A percentile compares a stretch with the other conserved stretches of the same genome.
Conservation (phyloP, 2,329 filamentous ascomycete species). For the Purpureocillium takamizusanense region DNA sequence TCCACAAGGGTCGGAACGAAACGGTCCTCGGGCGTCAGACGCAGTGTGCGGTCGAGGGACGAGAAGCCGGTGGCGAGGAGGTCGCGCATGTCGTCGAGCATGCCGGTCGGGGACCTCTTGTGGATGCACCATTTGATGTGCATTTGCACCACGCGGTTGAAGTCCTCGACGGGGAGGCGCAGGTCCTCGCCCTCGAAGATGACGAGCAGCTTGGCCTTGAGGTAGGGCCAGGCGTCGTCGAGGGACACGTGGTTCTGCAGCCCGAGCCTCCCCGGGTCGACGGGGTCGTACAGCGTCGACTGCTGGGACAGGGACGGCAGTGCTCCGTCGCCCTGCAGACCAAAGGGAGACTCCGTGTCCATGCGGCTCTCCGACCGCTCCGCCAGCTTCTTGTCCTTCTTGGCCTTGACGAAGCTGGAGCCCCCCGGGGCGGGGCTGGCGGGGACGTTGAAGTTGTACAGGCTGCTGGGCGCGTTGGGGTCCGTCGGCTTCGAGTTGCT, state of each 20-base stretch:
- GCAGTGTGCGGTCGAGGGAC: slow-evolving; percentile 75
- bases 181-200: slow-evolving; percentile 78
- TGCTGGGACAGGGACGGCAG: slow-evolving; percentile 35
- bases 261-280: slow-evolving; percentile 43
- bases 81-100: slow-evolving; percentile 70
- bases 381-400: slow-evolving; percentile 78
- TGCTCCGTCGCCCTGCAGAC: slow-evolving; percentile 35
- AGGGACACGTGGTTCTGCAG: slow-evolving; percentile 61
- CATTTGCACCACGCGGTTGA: slow-evolving; percentile 70
- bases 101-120: slow-evolving; percentile 57
- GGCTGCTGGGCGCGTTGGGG: slow-evolving; percentile 62
- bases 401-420: slow-evolving; percentile 67
- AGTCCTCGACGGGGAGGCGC: slow-evolving; percentile 71
- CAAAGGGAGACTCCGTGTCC: slow-evolving; percentile 41
- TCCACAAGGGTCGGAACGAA: slow-evolving; percentile 88
- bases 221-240: slow-evolving; percentile 75
- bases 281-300: slow-evolving; percentile 40
- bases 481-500: slow-evolving; percentile 72
- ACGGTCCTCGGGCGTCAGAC: slow-evolving; percentile 70
- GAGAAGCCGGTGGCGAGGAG: slow-evolving; percentile 73
- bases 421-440: slow-evolving; percentile 59
- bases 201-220: slow-evolving; percentile 66
- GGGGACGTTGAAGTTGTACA: slow-evolving; percentile 72
- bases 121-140: slow-evolving; percentile 73
- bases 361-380: slow-evolving; percentile 47